A percentile compares a stretch with the other conserved stretches of the same genome.
Conservation (phyloP, 768 basidiomycete species). For the Macrolepiota dolichaula region DNA sequence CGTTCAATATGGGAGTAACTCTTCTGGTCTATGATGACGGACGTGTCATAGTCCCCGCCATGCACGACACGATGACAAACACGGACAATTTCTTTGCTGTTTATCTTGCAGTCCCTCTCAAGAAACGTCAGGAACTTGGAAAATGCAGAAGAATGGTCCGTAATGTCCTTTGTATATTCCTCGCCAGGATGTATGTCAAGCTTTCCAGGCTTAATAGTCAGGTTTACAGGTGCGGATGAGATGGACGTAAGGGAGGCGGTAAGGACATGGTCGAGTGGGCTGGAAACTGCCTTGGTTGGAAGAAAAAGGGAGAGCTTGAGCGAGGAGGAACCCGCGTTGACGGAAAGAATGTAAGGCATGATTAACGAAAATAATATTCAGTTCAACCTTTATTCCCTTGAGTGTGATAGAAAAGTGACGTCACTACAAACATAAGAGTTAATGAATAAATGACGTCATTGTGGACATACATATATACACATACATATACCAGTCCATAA, state of each 20-base stretch:
- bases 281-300: slow-evolving; percentile 17
- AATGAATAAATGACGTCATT: background rate
- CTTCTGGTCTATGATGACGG: slow-evolving; percentile 63
- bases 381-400: no score
- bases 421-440: no score
- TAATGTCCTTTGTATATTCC: slow-evolving; percentile 28
- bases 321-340: slow-evolving; percentile 83
- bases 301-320: slow-evolving; percentile 76
- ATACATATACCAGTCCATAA: background rate
- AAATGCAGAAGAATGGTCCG: slow-evolving; percentile 63
- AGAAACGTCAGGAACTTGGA: slow-evolving; percentile 52
- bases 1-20: slow-evolving; percentile 71
- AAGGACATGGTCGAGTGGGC: slow-evolving; percentile 40
- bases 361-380: slow-evolving; percentile 3
- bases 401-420: no score
- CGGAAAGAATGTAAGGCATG: slow-evolving; percentile 50
- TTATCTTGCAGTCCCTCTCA: slow-evolving; percentile 36
- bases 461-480: background rate
- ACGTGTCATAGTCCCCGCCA: slow-evolving; percentile 74
- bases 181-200: slow-evolving; percentile 18
- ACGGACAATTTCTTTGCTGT: slow-evolving; percentile 40
- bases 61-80: slow-evolving; percentile 86
- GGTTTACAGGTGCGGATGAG: slow-evolving; percentile 48
- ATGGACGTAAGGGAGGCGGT: slow-evolving; percentile 57
- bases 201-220: slow-evolving; percentile 42